Percentiles rank a stretch among this genome's conserved stretches.
These are phyloP conservation scores for Arachis stenosperma DNA, from an alignment of 306 rosid species.

Conservation along the genomic window DNA sequence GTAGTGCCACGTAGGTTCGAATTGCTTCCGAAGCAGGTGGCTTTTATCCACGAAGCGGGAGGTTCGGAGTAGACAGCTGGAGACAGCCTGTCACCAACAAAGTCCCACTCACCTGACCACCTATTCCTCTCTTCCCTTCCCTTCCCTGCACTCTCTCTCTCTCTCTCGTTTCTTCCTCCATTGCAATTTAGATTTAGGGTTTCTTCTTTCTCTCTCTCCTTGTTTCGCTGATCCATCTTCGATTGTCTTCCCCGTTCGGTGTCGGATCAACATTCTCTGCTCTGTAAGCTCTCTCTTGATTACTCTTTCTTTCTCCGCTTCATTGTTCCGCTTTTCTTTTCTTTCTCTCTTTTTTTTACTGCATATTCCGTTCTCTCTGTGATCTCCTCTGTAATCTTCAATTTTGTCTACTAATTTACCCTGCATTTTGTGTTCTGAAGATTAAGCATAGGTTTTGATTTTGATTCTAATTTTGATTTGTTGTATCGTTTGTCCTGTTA, in stretches of 20 bases:
- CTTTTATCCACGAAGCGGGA: conserved; percentile 50
- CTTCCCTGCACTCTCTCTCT: conserved; percentile 17
- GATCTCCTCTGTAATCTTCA: neutral
- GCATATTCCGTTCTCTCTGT: neutral
- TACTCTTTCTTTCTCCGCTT: neutral
- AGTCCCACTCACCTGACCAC: conserved; percentile 86
- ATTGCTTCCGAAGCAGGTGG: conserved; percentile 46
- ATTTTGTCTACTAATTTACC: neutral
- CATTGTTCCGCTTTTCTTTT: conserved; percentile 1
- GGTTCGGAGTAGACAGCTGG: conserved; percentile 91
- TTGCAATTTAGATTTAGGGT: neutral
- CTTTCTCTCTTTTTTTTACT: neutral
- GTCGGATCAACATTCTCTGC: conserved; percentile 63
- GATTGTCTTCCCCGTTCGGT: neutral
- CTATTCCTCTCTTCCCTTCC: conserved; percentile 54
- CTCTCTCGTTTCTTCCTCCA: conserved; percentile 12
- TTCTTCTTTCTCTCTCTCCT: neutral
- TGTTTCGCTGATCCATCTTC: conserved; percentile 34
- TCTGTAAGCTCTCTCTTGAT: conserved; percentile 56
- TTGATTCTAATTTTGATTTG: neutral
- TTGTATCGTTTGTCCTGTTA: neutral
- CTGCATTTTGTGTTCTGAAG: neutral
- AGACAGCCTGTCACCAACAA: conserved; percentile 99
- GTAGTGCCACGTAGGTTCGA: conserved; percentile 67
- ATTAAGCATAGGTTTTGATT: conserved; percentile 25